These are phyloP conservation scores for Lactifluus hygrophoroides DNA, from an alignment of 768 basidiomycete species.

Conservation along the genomic window DNA sequence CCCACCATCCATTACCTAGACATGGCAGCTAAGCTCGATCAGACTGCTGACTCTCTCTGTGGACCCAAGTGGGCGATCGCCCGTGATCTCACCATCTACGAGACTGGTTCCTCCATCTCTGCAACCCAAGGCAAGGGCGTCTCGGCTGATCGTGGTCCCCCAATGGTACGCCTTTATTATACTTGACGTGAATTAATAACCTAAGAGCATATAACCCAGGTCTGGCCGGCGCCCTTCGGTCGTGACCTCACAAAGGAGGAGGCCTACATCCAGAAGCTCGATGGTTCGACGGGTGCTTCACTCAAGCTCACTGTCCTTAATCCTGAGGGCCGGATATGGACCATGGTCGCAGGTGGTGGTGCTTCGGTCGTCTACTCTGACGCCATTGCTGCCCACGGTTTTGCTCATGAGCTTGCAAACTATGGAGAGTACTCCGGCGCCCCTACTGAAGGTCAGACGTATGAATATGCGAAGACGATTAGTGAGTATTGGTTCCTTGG, in stretches of 20 bases:
- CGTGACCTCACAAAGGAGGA: constrained; percentile 98
- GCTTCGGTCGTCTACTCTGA: constrained; percentile 62
- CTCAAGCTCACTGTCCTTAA: constrained; percentile 97
- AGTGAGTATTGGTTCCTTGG: constrained; percentile 37
- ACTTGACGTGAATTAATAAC: not conserved
- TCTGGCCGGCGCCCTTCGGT: constrained; percentile 92
- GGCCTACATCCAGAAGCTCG: constrained; percentile 98
- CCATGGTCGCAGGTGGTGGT: constrained; percentile 99
- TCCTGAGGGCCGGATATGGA: constrained; percentile 93
- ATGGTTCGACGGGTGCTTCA: constrained; percentile 93
- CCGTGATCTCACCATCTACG: constrained; percentile 76
- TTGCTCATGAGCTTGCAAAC: constrained; percentile 96
- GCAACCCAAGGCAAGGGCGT: constrained; percentile 42
- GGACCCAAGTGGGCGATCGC: constrained; percentile 99
- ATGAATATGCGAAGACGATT: constrained; percentile 99
- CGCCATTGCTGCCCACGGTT: constrained; percentile 87
- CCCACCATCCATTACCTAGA: constrained; percentile 91
- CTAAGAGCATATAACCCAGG: constrained; percentile 28
- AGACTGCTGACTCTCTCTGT: constrained; percentile 96
- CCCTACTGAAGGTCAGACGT: constrained; percentile 95
- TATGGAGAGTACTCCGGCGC: constrained; percentile 99
- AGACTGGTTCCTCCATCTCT: constrained; percentile 36
- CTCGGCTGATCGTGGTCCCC: constrained; percentile 89
- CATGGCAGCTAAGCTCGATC: constrained; percentile 99
- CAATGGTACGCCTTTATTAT: constrained; percentile 55